Evolutionary conservation across 1,284 basidiomycete genomes (phyloP), one percentile per base, ranked within the genome.

Genomic region (Butyriboletus pseudospeciosus): DNA sequence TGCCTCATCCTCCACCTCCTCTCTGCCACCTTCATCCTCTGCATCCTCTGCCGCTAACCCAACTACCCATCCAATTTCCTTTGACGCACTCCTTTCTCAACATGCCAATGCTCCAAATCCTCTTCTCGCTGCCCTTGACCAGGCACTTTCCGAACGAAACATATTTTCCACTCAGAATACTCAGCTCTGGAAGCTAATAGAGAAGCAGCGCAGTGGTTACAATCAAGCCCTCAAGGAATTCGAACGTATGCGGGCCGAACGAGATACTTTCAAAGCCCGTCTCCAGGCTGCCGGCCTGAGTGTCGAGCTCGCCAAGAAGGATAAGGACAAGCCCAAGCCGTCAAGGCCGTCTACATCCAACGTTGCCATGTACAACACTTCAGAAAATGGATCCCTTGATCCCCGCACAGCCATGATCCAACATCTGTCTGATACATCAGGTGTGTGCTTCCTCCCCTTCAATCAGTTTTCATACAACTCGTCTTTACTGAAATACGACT

Each of bases 121-220:
- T 25, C 73, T 76, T 53, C 70, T 79, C 8, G 82, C 82, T 43
- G 90, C 92, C 6, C 78, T 94, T 35, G 87, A 91, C 30, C 78
- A 83, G 55, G 80, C 84, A 5, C 76, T 94, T 28, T 76, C 78
- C 16, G 92, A 95, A 65, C 81, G 92, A 60, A 94, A 94, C 68
- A 71, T 74, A 37, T 79, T 94, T 50, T 84, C 86, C 37, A 72
- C 82, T 10, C 92, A 95, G 74, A 95, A 95, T 70, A 76, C 85
- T 7, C 91, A 94, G 72, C 80, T 94, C 32, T 94, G 92, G 92
- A 94, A 93, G 71, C 79, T 94, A 57, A 87, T 95, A 68, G 92
- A 94, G 78, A 93, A 92, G 70, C 90, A 93, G 64, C 79, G 86
- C 50, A 71, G 79, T 37, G 85, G 81, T 8, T 88, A 90, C 64